These are phyloP conservation scores for Sarocladiaceae sp. DNA, from an alignment of 2,329 filamentous ascomycete species.

Conservation along the genomic window DNA sequence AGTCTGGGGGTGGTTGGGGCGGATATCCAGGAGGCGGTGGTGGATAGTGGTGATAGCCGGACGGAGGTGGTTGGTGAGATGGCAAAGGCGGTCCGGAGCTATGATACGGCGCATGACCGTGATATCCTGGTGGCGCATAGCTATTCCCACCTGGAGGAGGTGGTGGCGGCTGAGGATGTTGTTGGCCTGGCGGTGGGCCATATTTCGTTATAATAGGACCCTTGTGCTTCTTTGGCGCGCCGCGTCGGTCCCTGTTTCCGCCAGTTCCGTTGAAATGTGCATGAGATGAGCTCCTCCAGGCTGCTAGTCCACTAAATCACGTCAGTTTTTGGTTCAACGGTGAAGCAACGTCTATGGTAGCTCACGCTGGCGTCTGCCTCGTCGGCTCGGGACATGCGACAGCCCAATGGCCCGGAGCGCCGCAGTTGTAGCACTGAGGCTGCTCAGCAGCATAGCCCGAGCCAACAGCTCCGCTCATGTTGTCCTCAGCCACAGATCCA, in stretches of 20 bases:
- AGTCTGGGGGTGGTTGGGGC: conserved; percentile 2
- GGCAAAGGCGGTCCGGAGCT: conserved; percentile 1
- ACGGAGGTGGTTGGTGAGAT: conserved; percentile 6
- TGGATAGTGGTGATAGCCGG: not conserved
- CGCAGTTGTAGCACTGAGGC: conserved; percentile 48
- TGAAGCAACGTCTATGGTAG: conserved; percentile 13
- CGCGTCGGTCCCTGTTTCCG: conserved; percentile 20
- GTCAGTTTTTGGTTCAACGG: conserved; percentile 6
- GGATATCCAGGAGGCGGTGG: not conserved
- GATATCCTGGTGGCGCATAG: conserved; percentile 10
- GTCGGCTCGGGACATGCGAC: conserved; percentile 47
- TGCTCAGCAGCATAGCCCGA: conserved; percentile 23
- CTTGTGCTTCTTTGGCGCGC: conserved; percentile 22
- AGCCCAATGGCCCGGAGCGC: conserved; percentile 42
- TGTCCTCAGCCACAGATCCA: too few species aligned
- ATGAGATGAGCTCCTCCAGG: conserved; percentile 28
- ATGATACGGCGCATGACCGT: conserved; percentile 3
- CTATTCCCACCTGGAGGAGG: not conserved
- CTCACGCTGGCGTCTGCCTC: conserved; percentile 44
- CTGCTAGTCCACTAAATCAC: conserved; percentile 25
- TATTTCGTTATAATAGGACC: conserved; percentile 16
- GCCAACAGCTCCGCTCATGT: not conserved
- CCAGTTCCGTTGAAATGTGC: conserved; percentile 14
- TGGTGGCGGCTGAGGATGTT: conserved; percentile 7
- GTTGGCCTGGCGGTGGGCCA: conserved; percentile 12